Evolutionary conservation across 305 asterid species (phyloP), one percentile per base, ranked within the genome.

Genomic region (Fraxinus sp.): DNA sequence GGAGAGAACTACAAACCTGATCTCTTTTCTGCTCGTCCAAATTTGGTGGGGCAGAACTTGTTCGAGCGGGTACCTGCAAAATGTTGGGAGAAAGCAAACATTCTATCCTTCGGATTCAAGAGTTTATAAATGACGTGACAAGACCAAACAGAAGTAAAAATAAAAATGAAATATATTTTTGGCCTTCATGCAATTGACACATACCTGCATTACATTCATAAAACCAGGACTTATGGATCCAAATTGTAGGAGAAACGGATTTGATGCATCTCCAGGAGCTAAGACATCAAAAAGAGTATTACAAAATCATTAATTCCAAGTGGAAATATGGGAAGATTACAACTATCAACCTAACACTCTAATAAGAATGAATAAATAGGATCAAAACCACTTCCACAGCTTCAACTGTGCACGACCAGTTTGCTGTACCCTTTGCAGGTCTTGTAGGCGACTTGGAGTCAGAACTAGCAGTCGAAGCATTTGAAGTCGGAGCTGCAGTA

Each of bases 31-130:
- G 99, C 90, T 95, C 99, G 82, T 92, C 99, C 90, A 95, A 85
- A 90, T 90, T 94, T n/a, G 99, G 99, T 59, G 99, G 98, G 78
- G 99, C 99, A 33, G 99, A 94, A 90, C 94, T 94, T 82, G 99
- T 95, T 80, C 99, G 86, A 32, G 98, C 92, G 74, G 99, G 99
- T 80, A 93, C 87, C 98, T 95, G 78, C 26, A 74, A 62, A 18
- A 84, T 16, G 76, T 32, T 36, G 33, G 57, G 79, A 78, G 80
- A 52, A 79, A 11, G 3, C 35, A 32, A 32, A 32, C 35, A 32
- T 32, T 32, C 35, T 32, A 32, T 46, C 72, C 39, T 84, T 74
- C 71, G 83, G 79, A 75, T 28, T 26, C 62, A 57, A 83, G 41
- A 20, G 32, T 82, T 74, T 62, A 77, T 77, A 76, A n/a, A 77